Conservation (phyloP, 2,329 filamentous ascomycete species). For the Cercospora sp. region DNA sequence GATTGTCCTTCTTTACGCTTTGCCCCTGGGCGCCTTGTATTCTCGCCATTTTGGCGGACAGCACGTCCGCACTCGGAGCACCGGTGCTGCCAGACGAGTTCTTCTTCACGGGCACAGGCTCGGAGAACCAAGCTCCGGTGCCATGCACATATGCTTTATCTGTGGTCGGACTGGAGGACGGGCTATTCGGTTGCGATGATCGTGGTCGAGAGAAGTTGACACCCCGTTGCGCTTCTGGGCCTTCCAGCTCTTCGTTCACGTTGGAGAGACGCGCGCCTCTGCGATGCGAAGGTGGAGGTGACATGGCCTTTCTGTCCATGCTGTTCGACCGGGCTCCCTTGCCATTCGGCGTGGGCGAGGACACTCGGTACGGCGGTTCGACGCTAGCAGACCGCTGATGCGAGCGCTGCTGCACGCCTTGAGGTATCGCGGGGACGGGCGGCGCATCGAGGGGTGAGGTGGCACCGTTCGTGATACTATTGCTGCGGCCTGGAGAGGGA, state of each 20-base stretch:
- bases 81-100: constrained; percentile 1
- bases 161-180: constrained; percentile 21
- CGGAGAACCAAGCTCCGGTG: constrained; percentile 58
- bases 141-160: constrained; percentile 32
- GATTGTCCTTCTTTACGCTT: constrained; percentile 21
- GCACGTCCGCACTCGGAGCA: constrained; percentile 16
- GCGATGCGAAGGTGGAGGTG: constrained; percentile 21
- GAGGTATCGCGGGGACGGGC: constrained; percentile 71
- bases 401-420: constrained; percentile 31
- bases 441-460: constrained; percentile 51
- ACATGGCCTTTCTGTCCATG: constrained; percentile 32
- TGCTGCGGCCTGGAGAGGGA: constrained; percentile 60
- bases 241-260: constrained; percentile 44
- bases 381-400: constrained; percentile 52
- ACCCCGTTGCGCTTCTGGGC: constrained; percentile 43
- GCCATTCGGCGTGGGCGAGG: constrained; percentile 43
- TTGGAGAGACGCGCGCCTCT: constrained; percentile 42
- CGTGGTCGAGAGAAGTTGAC: constrained; percentile 59
- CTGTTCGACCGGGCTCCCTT: constrained; percentile 35
- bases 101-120: constrained; percentile 54
- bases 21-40: constrained; percentile 28
- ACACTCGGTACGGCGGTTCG: constrained; percentile 50
- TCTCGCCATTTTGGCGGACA: constrained; percentile 25
- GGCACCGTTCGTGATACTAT: constrained; percentile 29
- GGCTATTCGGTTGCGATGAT: constrained; percentile 43